Base-by-base conservation (phyloP, 2,329 filamentous ascomycete species). In the Xylaria sp. region DNA sequence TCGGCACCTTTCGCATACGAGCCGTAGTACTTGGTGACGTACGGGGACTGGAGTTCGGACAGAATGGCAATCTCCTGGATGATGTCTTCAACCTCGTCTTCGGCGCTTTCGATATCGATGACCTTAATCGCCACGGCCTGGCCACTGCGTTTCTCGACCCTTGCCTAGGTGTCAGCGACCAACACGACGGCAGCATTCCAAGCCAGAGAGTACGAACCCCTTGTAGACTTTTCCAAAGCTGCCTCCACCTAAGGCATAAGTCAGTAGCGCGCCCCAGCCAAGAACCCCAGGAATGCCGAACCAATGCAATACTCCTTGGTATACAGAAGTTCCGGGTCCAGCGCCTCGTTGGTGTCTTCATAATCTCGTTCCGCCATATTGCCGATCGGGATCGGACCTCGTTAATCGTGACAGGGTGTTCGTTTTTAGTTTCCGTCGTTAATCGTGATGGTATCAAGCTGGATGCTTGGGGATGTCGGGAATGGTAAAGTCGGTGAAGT, bases 221-320 rank as follows among this genome's bases (percentile, higher is more conserved):
- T 97, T 97, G 83, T 93, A 99, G 58, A 99, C 94, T 75, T 95
- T 96, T 69, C 94, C 94, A 77, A 99, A 99, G 74, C 93, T 97
- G 57, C 94, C 94, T 65, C 94, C 94, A 65, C 94, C 93, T 92
- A 60, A 21, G 58, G 66, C 50, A 48, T 50, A 52, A 66, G 59
- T 68, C 68, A 66, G 68, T 64, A 53, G 46, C 44, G 44, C 22
- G 57, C 54, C 16, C 39, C 43, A 53, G 38, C 40, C 48, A 44
- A 34, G 34, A 50, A 48, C 44, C 41, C 47, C 29, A 51, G 46
- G 48, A 54, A 56, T 45, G 50, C 68, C 83, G 65, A 74, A 91
- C 88, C 89, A 74, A 94, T 93, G 77, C 89, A 92, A 70, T 87
- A 91, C 74, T 94, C 90, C 76, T 96, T 97, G 58, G 91, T 95